Percentiles rank a stretch among this genome's conserved stretches.
Evolutionary conservation across 176 grass and related monocot genomes (phyloP).

Genomic region (Alloteropsis semialata): DNA sequence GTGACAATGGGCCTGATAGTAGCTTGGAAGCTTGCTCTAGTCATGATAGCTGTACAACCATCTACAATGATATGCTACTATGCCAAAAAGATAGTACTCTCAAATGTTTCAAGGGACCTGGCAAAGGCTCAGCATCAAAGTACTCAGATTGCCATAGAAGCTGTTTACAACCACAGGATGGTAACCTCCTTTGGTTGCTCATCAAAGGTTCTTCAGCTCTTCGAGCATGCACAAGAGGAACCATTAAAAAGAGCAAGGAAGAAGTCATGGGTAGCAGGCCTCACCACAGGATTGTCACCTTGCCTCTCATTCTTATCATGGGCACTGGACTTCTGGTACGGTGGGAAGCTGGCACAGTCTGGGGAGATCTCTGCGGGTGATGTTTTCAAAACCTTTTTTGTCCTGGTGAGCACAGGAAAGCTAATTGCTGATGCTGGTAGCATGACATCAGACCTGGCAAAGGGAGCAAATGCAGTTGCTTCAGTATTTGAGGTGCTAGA

Average conservation of each 20-base stretch:
- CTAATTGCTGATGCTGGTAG: slow-evolving; percentile 95
- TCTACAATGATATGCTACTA: slow-evolving; percentile 89
- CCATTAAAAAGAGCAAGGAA: slow-evolving; percentile 79
- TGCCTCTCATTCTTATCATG: slow-evolving; percentile 91
- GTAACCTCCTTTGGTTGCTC: slow-evolving; percentile 93
- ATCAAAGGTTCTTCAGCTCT: slow-evolving; percentile 75
- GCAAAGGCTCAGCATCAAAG: slow-evolving; percentile 89
- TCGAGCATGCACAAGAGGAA: slow-evolving; percentile 75
- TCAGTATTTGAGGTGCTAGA: slow-evolving; percentile 97
- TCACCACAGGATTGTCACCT: slow-evolving; percentile 84
- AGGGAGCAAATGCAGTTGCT: slow-evolving; percentile 90
- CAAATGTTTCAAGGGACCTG: slow-evolving; percentile 80
- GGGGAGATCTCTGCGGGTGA: slow-evolving; percentile 86
- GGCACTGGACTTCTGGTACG: slow-evolving; percentile 99
- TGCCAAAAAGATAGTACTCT: slow-evolving; percentile 88
- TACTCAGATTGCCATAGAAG: slow-evolving; percentile 97
- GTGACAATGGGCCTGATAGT: slow-evolving; percentile 85
- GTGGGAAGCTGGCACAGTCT: slow-evolving; percentile 74
- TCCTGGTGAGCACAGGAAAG: slow-evolving; percentile 97
- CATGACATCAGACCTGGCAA: slow-evolving; percentile 97
- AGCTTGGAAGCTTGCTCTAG: slow-evolving; percentile 96
- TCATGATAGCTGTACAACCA: slow-evolving; percentile 99
- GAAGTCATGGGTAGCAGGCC: slow-evolving; percentile 89
- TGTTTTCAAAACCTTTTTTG: slow-evolving; percentile 99
- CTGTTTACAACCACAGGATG: slow-evolving; percentile 96